Evolutionary conservation across 108 stramenopile genomes (phyloP).

Genomic region (Fragilariopsis cylindrus): DNA sequence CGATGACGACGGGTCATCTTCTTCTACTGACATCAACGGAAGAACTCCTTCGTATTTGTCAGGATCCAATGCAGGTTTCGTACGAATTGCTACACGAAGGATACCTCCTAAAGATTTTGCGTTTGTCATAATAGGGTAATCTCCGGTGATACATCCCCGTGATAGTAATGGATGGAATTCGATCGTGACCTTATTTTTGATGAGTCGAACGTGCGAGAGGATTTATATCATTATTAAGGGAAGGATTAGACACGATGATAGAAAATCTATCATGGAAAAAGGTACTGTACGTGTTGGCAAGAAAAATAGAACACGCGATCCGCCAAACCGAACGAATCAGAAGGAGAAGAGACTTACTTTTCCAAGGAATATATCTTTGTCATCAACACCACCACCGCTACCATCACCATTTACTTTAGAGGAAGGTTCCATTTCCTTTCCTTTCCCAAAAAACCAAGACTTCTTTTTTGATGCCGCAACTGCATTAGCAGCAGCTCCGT

Average conservation of each 20-base stretch:
- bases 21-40: not conserved
- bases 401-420: not conserved
- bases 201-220: too few species aligned
- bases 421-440: not conserved
- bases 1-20: not conserved
- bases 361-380: conserved; percentile 3
- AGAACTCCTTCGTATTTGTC: conserved; percentile 9
- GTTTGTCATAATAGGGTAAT: conserved; percentile 25
- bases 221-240: too few species aligned
- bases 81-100: conserved; percentile 26
- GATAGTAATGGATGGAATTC: conserved; percentile 29
- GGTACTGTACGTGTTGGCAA: too few species aligned
- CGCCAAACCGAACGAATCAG: too few species aligned
- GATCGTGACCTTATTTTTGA: conserved; percentile 17
- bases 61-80: conserved; percentile 13
- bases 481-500: not conserved
- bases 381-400: not conserved
- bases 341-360: not conserved
- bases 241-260: too few species aligned
- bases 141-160: conserved; percentile 30
- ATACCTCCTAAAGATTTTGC: conserved; percentile 26
- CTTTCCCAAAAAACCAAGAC: conserved; percentile 17
- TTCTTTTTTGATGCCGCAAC: not conserved
- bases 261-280: too few species aligned
- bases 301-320: too few species aligned